phyloP scores from a whole-genome alignment of 1,139 yeast genomes.

The Yamadazyma atlantica region DNA sequence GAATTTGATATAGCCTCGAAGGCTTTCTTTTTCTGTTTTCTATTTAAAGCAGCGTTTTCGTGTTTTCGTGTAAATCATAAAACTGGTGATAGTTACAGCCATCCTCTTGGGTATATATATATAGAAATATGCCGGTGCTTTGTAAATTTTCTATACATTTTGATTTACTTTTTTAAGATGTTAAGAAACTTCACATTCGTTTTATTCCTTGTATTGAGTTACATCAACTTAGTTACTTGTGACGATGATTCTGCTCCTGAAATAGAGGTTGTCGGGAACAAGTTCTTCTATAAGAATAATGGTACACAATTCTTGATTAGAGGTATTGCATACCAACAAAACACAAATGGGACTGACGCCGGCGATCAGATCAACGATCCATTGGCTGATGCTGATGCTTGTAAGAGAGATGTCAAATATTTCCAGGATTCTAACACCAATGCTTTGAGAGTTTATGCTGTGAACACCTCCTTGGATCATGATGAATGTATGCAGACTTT shows the following conservation, averaged over 20 bases:
- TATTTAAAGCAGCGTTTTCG: neutral
- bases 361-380: constrained; percentile 60
- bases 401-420: constrained; percentile 78
- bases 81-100: neutral
- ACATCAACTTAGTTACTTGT: neutral
- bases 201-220: constrained; percentile 1
- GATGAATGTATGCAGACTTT: constrained; percentile 85
- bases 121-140: neutral
- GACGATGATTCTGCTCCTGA: constrained; percentile 29
- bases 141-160: neutral
- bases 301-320: constrained; percentile 79
- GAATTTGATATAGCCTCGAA: neutral
- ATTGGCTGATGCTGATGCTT: constrained; percentile 65
- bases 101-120: neutral
- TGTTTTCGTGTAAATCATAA: neutral
- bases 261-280: constrained; percentile 66
- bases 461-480: constrained; percentile 73
- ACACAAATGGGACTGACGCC: constrained; percentile 54
- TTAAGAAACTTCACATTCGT: constrained; percentile 2
- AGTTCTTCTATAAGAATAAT: constrained; percentile 74
- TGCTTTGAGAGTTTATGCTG: constrained; percentile 68
- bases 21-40: neutral
- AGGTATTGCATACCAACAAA: constrained; percentile 79
- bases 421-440: constrained; percentile 79
- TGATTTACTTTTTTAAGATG: neutral